Evolutionary conservation across 2,329 filamentous ascomycete genomes (phyloP).

Genomic region (Fusarium robinianum): DNA sequence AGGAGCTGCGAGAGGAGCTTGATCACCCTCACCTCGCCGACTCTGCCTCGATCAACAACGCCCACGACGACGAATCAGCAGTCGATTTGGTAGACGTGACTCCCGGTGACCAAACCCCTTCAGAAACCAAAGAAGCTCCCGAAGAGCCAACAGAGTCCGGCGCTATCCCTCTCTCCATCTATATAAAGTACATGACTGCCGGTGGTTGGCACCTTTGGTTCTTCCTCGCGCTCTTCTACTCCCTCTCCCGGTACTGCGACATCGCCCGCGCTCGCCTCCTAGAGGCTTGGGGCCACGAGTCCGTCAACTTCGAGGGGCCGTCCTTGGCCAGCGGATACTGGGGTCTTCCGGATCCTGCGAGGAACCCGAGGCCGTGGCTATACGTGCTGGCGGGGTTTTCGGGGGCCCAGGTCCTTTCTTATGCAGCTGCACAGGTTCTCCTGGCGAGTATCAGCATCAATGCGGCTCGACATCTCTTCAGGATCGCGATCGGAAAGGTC

Average conservation of each 20-base stretch:
- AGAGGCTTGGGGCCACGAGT: slow-evolving; percentile 80
- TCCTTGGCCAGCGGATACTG: slow-evolving; percentile 26
- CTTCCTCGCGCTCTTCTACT: slow-evolving; percentile 64
- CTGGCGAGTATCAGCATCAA: slow-evolving; percentile 79
- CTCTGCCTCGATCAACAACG: slow-evolving; percentile 12
- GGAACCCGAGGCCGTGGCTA: slow-evolving; percentile 75
- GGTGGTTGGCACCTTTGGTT: slow-evolving; percentile 77
- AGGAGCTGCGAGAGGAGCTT: slow-evolving; percentile 49
- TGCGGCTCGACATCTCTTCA: slow-evolving; percentile 77
- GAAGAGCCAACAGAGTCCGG: slow-evolving; percentile 56
- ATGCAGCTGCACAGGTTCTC: slow-evolving; percentile 65
- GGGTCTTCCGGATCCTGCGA: slow-evolving; percentile 63
- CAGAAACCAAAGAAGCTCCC: slow-evolving; percentile 36
- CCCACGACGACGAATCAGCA: too few relatives aligned
- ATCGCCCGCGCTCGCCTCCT: slow-evolving; percentile 78
- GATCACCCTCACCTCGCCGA: slow-evolving; percentile 44
- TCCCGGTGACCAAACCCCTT: slow-evolving; percentile 41
- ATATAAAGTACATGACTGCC: slow-evolving; percentile 84
- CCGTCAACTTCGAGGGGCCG: slow-evolving; percentile 31
- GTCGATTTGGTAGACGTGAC: too few relatives aligned
- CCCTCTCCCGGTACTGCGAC: slow-evolving; percentile 65
- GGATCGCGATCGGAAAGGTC: slow-evolving; percentile 71
- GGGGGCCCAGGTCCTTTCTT: slow-evolving; percentile 60
- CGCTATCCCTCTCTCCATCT: slow-evolving; percentile 74
- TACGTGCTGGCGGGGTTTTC: slow-evolving; percentile 71